Conservation (phyloP, 2,329 filamentous ascomycete genomes). For the Byssothecium circinans region DNA sequence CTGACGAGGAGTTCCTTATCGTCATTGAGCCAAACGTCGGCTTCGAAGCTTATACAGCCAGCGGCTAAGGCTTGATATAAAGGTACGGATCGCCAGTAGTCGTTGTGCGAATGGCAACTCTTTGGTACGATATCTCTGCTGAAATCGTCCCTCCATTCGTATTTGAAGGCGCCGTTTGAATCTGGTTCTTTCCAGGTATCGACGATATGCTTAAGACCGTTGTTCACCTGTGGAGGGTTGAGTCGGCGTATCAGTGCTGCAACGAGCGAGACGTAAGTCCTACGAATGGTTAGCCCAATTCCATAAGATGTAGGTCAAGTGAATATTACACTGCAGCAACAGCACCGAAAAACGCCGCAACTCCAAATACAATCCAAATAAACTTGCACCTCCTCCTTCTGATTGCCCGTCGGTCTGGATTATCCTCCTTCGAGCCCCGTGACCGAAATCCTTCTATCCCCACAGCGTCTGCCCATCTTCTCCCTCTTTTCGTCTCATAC, state of each 20-base stretch:
- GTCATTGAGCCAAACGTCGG: constrained; percentile 34
- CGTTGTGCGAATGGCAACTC: constrained; percentile 47
- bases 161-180: constrained; percentile 17
- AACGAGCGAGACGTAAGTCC: constrained; percentile 29
- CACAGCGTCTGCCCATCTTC: constrained; percentile 5
- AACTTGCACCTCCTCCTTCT: constrained; percentile 11
- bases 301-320: too few relatives aligned
- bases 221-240: constrained; percentile 20
- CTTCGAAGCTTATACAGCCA: constrained; percentile 41
- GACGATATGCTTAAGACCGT: constrained; percentile 29
- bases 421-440: constrained; percentile 1
- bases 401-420: constrained; percentile 10
- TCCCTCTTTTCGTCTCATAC: constrained; percentile 8
- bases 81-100: constrained; percentile 47
- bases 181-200: constrained; percentile 30
- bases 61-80: constrained; percentile 44
- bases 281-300: constrained; percentile 13
- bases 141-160: constrained; percentile 42
- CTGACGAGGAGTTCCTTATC: constrained; percentile 33
- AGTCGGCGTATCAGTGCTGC: constrained; percentile 22
- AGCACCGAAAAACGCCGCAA: constrained; percentile 18
- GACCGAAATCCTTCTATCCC: constrained; percentile 6
- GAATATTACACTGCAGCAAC: constrained; percentile 21
- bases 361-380: constrained; percentile 10
- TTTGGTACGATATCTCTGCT: constrained; percentile 43